Evolutionary conservation across 352 stramenopile species (phyloP).

Genomic region (Pythium grandisporangium): DNA sequence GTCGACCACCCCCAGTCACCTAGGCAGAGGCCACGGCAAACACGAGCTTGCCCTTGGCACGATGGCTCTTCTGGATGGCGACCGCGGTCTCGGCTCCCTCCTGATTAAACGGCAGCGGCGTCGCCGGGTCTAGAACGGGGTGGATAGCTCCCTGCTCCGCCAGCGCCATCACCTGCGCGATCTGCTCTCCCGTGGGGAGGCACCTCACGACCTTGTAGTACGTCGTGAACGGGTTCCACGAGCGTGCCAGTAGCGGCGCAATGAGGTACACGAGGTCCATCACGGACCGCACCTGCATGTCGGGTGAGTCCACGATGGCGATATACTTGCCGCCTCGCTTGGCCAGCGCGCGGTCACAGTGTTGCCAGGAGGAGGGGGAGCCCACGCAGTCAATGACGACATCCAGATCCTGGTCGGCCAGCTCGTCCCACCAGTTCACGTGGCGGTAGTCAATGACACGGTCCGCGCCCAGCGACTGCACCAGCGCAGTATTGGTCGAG

Average conservation of each 20-base stretch:
- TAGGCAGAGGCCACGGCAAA: too few relatives aligned
- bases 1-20: too few relatives aligned
- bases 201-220: slow-evolving; percentile 20
- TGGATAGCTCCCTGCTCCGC: slow-evolving; percentile 31
- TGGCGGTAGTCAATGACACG: slow-evolving; percentile 40
- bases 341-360: slow-evolving; percentile 15
- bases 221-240: slow-evolving; percentile 21
- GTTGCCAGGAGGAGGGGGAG: slow-evolving; percentile 19
- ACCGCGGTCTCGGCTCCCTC: slow-evolving; percentile 48
- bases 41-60: slow-evolving; percentile 79
- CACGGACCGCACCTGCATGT: slow-evolving; percentile 14
- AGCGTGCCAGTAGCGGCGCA: slow-evolving; percentile 7
- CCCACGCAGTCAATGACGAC: slow-evolving; percentile 36
- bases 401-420: slow-evolving; percentile 17
- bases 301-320: slow-evolving; percentile 16
- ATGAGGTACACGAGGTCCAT: too few relatives aligned
- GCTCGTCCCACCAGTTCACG: slow-evolving; percentile 34
- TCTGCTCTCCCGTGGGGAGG: slow-evolving; percentile 24
- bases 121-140: slow-evolving; percentile 46
- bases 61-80: slow-evolving; percentile 41
- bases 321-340: slow-evolving; percentile 21
- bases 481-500: slow-evolving; percentile 30
- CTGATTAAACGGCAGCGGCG: slow-evolving; percentile 58
- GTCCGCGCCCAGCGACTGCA: slow-evolving; percentile 36
- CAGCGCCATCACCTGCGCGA: slow-evolving; percentile 33